These are phyloP conservation scores for Auxenochlorella pyrenoidosa DNA, from an alignment of 139 green algal genomes.

Conservation along the genomic window DNA sequence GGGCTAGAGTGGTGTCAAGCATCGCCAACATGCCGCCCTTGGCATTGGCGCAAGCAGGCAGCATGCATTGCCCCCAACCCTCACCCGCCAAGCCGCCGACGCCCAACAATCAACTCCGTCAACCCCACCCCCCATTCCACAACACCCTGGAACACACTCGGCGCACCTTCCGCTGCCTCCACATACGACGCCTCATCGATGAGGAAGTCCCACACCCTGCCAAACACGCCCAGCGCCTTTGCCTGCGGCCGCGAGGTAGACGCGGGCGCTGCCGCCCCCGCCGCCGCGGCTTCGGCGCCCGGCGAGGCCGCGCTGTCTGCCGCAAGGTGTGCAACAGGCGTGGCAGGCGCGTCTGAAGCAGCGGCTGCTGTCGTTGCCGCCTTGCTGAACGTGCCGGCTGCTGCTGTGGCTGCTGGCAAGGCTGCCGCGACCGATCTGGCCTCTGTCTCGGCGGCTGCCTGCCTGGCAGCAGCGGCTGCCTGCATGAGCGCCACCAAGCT, in stretches of 20 bases:
- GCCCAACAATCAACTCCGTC: too few relatives aligned
- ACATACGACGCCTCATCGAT: conserved; percentile 40
- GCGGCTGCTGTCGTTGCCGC: neutral
- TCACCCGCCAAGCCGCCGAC: too few relatives aligned
- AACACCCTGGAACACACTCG: neutral
- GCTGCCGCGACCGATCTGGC: neutral
- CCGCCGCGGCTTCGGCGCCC: too few relatives aligned
- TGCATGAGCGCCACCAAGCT: conserved; percentile 29
- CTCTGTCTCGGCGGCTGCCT: neutral
- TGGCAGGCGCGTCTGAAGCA: neutral
- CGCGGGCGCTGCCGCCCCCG: neutral
- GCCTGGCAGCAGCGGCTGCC: neutral
- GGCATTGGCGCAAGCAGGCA: neutral
- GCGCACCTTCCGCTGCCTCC: conserved; percentile 22
- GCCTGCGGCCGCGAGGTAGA: neutral
- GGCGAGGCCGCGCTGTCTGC: neutral
- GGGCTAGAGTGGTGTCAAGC: too few relatives aligned
- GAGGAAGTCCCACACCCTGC: conserved; percentile 44
- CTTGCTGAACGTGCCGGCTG: neutral
- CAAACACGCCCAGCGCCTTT: conserved; percentile 31
- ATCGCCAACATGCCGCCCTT: too few relatives aligned
- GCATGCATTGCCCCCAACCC: too few relatives aligned
- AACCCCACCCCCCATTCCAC: neutral
- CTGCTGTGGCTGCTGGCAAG: neutral
- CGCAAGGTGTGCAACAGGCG: too few relatives aligned